A percentile compares a stretch with the other conserved stretches of the same genome.
Evolutionary conservation across 2,329 filamentous ascomycete genomes (phyloP).

Genomic region (Clarireedia paspali): DNA sequence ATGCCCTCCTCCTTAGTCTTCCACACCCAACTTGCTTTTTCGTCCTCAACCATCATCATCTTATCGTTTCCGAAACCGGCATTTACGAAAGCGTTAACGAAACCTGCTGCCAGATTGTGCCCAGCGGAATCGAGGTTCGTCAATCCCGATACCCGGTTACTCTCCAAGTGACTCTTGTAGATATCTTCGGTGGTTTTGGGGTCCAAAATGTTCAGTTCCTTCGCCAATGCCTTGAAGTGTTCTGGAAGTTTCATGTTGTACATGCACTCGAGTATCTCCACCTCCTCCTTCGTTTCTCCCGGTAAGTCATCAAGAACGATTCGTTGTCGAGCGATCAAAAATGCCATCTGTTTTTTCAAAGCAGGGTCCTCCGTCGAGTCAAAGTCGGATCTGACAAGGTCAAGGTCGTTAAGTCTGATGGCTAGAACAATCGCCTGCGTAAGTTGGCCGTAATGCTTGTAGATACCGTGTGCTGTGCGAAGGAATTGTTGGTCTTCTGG

Average conservation of each 20-base stretch:
- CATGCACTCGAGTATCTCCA: constrained; percentile 72
- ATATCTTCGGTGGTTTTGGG: constrained; percentile 97
- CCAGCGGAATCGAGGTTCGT: constrained; percentile 93
- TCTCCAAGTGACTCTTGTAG: constrained; percentile 98
- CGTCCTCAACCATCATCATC: constrained; percentile 88
- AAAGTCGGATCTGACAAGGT: constrained; percentile 77
- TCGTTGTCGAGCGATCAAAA: constrained; percentile 84
- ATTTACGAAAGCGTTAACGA: constrained; percentile 96
- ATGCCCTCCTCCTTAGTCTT: constrained; percentile 98
- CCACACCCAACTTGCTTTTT: constrained; percentile 94
- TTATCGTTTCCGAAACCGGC: constrained; percentile 94
- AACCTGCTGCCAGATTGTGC: constrained; percentile 91
- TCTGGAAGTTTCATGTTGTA: constrained; percentile 83
- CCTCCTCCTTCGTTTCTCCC: constrained; percentile 57
- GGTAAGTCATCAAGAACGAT: constrained; percentile 71
- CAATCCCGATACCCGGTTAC: constrained; percentile 81
- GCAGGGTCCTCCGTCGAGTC: constrained; percentile 71
- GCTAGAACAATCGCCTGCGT: constrained; percentile 91
- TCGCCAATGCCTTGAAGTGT: constrained; percentile 88
- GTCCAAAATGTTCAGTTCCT: constrained; percentile 94
- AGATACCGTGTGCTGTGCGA: constrained; percentile 85
- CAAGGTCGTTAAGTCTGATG: constrained; percentile 82
- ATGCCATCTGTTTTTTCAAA: constrained; percentile 87
- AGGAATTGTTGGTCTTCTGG: constrained; percentile 96
- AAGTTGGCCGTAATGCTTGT: constrained; percentile 85